Conservation (phyloP, 2,329 filamentous ascomycete species). For the Fusarium hainanense region DNA sequence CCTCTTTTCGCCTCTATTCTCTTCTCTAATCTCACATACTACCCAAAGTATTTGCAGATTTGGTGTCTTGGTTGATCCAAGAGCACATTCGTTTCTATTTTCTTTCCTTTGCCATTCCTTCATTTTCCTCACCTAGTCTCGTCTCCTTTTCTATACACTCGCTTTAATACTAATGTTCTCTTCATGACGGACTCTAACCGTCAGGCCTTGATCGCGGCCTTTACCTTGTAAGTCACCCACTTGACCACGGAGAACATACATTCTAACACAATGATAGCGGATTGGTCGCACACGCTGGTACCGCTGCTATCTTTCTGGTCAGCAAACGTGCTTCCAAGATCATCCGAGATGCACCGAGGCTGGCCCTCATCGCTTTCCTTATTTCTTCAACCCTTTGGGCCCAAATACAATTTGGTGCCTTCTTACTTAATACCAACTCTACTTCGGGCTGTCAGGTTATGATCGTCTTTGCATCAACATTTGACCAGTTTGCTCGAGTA, state of each 20-base stretch:
- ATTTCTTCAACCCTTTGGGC: conserved; percentile 65
- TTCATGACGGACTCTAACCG: conserved; percentile 59
- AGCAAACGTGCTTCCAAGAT: conserved; percentile 61
- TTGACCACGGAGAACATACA: conserved; percentile 3
- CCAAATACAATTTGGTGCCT: conserved; percentile 61
- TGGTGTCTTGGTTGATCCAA: conserved; percentile 37
- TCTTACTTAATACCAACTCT: conserved; percentile 58
- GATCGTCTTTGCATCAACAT: conserved; percentile 63
- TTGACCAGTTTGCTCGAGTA: conserved; percentile 68
- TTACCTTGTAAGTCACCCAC: conserved; percentile 60
- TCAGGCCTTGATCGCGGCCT: conserved; percentile 64
- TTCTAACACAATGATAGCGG: conserved; percentile 55
- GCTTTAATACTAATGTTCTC: conserved; percentile 42
- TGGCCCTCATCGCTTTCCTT: conserved; percentile 70
- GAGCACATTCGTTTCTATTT: conserved; percentile 14
- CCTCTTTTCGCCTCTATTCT: conserved; percentile 28
- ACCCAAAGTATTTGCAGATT: conserved; percentile 28
- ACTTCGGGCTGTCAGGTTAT: conserved; percentile 62
- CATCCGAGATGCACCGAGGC: conserved; percentile 69
- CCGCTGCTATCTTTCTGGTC: conserved; percentile 59
- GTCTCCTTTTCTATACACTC: conserved; percentile 49
- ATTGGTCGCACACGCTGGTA: conserved; percentile 64
- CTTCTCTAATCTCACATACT: conserved; percentile 27
- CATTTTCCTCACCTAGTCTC: conserved; percentile 42
- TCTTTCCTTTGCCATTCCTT: not conserved